Evolutionary conservation across 2,329 filamentous ascomycete species (phyloP).

Genomic region (Claviceps humidiphila): DNA sequence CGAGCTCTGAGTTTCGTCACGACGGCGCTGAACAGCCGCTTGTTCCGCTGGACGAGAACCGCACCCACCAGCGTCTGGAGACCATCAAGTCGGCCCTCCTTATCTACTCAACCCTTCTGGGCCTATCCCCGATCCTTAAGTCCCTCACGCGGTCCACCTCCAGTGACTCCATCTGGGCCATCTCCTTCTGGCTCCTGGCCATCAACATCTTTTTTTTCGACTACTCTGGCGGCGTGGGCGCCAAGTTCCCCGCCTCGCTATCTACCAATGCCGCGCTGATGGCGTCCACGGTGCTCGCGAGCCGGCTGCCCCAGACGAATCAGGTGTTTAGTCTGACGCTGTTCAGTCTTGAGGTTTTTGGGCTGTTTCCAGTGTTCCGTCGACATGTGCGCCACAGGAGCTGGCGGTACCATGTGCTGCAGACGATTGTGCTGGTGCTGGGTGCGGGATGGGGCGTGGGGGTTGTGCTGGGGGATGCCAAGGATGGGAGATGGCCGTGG

Average conservation of each 20-base stretch:
- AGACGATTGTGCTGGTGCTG: constrained; percentile 66
- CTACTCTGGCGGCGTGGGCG: constrained; percentile 59
- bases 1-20: constrained; percentile 18
- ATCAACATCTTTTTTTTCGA: constrained; percentile 99
- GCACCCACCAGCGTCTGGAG: constrained; percentile 44
- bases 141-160: constrained; percentile 90
- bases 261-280: constrained; percentile 95
- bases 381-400: constrained; percentile 71
- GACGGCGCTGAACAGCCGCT: constrained; percentile 9
- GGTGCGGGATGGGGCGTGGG: constrained; percentile 70
- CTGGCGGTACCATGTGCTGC: constrained; percentile 64
- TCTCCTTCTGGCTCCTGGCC: constrained; percentile 82
- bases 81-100: constrained; percentile 86
- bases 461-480: constrained; percentile 37
- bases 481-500: constrained; percentile 33
- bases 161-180: constrained; percentile 91
- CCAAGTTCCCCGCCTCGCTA: constrained; percentile 57
- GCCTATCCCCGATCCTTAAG: constrained; percentile 88
- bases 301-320: constrained; percentile 74
- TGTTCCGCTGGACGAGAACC: constrained; percentile 23
- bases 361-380: constrained; percentile 94
- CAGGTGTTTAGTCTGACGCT: constrained; percentile 92
- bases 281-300: constrained; percentile 89
- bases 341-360: constrained; percentile 95
- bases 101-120: constrained; percentile 85